Percentiles rank a stretch among this genome's conserved stretches.
These are phyloP conservation scores for Pterocarpus santalinus DNA, from an alignment of 306 rosid genomes.

Conservation along the genomic window DNA sequence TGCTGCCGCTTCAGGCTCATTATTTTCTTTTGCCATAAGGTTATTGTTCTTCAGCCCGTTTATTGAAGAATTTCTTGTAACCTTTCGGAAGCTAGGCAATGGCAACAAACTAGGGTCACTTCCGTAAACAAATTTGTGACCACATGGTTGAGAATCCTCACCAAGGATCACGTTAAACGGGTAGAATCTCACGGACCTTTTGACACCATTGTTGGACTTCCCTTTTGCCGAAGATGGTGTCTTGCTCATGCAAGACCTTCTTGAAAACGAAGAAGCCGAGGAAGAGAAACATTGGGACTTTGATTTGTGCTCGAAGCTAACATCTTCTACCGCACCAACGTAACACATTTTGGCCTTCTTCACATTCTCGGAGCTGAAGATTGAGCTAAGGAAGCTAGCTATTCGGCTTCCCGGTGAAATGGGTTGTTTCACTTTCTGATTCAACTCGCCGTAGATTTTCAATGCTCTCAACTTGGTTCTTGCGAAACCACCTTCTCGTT, in stretches of 20 bases:
- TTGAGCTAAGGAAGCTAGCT: conserved; percentile 64
- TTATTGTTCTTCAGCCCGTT: conserved; percentile 33
- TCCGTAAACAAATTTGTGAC: conserved; percentile 49
- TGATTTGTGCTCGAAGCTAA: conserved; percentile 56
- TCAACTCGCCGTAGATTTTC: conserved; percentile 68
- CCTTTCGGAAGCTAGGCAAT: conserved; percentile 46
- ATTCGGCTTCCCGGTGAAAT: conserved; percentile 73
- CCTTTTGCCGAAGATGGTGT: conserved; percentile 50
- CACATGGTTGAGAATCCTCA: conserved; percentile 58
- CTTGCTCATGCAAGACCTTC: conserved; percentile 74
- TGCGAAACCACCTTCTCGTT: conserved; percentile 46
- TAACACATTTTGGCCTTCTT: conserved; percentile 84
- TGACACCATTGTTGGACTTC: conserved; percentile 46
- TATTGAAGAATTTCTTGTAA: conserved; percentile 45
- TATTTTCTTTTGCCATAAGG: conserved; percentile 16
- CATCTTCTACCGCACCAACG: conserved; percentile 76
- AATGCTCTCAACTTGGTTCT: conserved; percentile 62
- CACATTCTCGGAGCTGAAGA: conserved; percentile 71
- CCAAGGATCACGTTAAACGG: conserved; percentile 65
- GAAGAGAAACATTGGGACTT: conserved; percentile 60
- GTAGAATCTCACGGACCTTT: conserved; percentile 69
- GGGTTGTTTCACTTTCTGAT: conserved; percentile 78
- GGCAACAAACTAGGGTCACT: conserved; percentile 59
- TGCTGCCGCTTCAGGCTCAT: conserved; percentile 27
- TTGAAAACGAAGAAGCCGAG: conserved; percentile 57